phyloP scores from a whole-genome alignment of 176 grass and related monocot species.

The Neostapfia colusana region DNA sequence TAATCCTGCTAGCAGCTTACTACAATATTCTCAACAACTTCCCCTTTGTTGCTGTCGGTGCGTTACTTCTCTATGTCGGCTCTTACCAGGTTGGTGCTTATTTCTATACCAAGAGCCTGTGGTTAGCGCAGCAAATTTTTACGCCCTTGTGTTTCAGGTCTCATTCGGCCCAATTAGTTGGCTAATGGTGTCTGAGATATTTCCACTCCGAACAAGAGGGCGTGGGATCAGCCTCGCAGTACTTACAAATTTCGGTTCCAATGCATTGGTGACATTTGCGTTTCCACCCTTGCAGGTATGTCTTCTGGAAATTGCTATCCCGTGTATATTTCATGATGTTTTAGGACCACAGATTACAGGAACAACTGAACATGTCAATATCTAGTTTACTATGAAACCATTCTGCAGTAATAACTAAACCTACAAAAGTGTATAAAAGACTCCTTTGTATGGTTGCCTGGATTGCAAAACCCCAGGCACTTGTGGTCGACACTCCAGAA shows the following conservation, averaged over 20 bases:
- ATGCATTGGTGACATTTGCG: constrained; percentile 84
- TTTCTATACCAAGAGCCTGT: constrained; percentile 16
- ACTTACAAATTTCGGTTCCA: constrained; percentile 79
- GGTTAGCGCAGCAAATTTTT: constrained; percentile 17
- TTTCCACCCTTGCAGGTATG: constrained; percentile 84
- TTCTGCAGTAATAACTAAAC: background rate
- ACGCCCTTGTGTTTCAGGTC: constrained; percentile 53
- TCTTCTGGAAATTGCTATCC: background rate
- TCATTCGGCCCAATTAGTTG: constrained; percentile 97
- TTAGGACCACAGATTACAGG: background rate
- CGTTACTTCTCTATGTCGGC: constrained; percentile 91
- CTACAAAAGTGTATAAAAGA: background rate
- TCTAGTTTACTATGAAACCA: background rate
- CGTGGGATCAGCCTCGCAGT: constrained; percentile 93
- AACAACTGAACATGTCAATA: background rate
- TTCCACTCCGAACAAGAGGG: constrained; percentile 91
- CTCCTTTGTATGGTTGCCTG: background rate
- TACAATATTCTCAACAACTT: constrained; percentile 75
- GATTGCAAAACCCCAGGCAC: background rate
- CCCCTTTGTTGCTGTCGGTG: constrained; percentile 79
- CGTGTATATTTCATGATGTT: background rate
- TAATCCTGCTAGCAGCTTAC: constrained; percentile 90
- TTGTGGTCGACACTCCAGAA: background rate
- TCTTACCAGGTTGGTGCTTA: constrained; percentile 74
- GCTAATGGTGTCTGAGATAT: constrained; percentile 99